These are phyloP conservation scores for Neophaeococcomyces mojaviensis DNA, from an alignment of 2,329 filamentous ascomycete genomes.

Conservation along the genomic window DNA sequence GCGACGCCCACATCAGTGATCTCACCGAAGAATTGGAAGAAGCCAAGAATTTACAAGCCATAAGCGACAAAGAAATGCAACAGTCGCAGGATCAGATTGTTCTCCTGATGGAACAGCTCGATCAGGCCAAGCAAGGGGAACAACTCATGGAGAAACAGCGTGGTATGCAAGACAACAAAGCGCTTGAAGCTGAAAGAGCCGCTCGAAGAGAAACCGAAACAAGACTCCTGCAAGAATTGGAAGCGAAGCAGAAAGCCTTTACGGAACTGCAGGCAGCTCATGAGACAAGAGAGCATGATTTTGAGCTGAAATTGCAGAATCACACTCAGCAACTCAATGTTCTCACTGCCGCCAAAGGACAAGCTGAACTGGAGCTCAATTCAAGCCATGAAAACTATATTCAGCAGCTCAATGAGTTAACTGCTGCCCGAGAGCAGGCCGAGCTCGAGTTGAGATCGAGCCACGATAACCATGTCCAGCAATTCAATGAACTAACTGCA, in stretches of 20 bases:
- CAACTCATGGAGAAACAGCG: conserved; percentile 29
- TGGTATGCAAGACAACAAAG: conserved; percentile 26
- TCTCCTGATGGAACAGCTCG: conserved; percentile 37
- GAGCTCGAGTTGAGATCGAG: conserved; percentile 13
- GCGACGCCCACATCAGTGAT: conserved; percentile 41
- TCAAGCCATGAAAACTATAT: conserved; percentile 8
- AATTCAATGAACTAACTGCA: conserved; percentile 23
- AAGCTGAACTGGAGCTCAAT: conserved; percentile 22
- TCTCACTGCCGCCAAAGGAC: conserved; percentile 10
- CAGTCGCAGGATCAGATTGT: conserved; percentile 34
- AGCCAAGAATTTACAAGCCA: conserved; percentile 57
- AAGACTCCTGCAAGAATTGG: conserved; percentile 12
- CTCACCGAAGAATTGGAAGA: conserved; percentile 46
- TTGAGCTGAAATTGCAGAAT: conserved; percentile 14
- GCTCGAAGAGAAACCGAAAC: conserved; percentile 18
- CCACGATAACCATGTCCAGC: conserved; percentile 17
- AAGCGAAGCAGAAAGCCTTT: conserved; percentile 26
- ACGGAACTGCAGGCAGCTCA: conserved; percentile 23
- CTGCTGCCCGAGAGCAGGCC: neutral
- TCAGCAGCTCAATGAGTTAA: neutral
- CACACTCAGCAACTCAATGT: conserved; percentile 11
- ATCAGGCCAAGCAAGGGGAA: conserved; percentile 32
- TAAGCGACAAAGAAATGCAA: conserved; percentile 40
- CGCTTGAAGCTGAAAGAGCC: conserved; percentile 15
- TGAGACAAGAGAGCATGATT: conserved; percentile 15